These are phyloP conservation scores for Xylariaceae sp. DNA, from an alignment of 2,329 filamentous ascomycete species.

Conservation along the genomic window DNA sequence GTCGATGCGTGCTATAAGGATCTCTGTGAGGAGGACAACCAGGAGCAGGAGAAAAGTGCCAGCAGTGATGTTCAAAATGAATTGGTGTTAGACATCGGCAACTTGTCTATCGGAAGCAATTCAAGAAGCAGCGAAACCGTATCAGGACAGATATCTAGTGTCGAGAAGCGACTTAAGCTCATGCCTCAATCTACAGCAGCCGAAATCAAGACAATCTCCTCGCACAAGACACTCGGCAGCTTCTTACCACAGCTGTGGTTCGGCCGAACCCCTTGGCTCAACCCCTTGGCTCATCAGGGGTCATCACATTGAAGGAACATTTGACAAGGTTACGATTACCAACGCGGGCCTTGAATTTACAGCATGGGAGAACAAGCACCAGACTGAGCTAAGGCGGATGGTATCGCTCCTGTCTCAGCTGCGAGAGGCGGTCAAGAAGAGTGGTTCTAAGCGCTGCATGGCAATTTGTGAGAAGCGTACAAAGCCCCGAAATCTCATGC, in stretches of 20 bases:
- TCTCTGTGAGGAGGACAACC: too few species aligned
- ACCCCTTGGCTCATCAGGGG: too few species aligned
- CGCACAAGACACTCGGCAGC: neutral
- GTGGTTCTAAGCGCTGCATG: neutral
- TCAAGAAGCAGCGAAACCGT: too few species aligned
- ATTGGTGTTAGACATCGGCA: neutral
- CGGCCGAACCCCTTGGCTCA: constrained; percentile 31
- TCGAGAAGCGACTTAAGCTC: neutral
- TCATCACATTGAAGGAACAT: neutral
- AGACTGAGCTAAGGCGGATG: neutral
- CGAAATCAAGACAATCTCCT: constrained; percentile 30
- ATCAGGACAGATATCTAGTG: neutral
- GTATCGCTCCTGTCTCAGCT: constrained; percentile 8
- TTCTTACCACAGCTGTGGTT: constrained; percentile 35
- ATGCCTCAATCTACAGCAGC: constrained; percentile 27
- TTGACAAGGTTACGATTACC: neutral
- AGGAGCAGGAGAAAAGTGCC: neutral
- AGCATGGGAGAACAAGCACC: constrained; percentile 1
- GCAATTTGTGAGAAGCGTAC: neutral
- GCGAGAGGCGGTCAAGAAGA: neutral
- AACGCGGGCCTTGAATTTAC: neutral
- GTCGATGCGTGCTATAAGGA: constrained; percentile 35
- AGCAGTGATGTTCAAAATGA: too few species aligned
- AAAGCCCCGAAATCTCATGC: neutral
- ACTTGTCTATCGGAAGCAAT: neutral